A percentile compares a stretch with the other conserved stretches of the same genome.
Evolutionary conservation across 2,329 filamentous ascomycete species (phyloP).

Genomic region (Dactylonectria estremocensis): DNA sequence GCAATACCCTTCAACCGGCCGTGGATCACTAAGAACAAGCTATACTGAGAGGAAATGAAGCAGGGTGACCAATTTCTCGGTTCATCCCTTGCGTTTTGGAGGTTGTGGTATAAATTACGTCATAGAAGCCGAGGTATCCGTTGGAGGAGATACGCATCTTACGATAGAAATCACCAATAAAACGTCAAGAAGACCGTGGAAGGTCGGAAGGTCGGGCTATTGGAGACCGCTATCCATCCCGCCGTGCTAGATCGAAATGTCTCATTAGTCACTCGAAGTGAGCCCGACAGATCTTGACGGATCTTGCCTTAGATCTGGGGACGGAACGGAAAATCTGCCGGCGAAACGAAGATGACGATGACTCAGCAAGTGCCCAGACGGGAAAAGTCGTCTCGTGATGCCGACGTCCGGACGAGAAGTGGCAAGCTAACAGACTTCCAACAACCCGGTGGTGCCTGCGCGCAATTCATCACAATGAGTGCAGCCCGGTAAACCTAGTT

Average conservation of each 20-base stretch:
- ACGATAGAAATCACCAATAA: not conserved
- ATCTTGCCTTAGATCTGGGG: slow-evolving; percentile 21
- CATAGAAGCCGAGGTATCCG: not conserved
- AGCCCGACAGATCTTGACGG: slow-evolving; percentile 21
- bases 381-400: slow-evolving; percentile 49
- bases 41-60: not conserved
- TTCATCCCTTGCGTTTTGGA: not conserved
- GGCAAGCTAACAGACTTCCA: slow-evolving; percentile 46
- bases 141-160: too few relatives aligned
- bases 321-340: slow-evolving; percentile 43
- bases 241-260: not conserved
- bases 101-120: not conserved
- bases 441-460: slow-evolving; percentile 42
- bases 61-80: not conserved
- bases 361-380: slow-evolving; percentile 43
- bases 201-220: not conserved
- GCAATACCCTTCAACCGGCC: not conserved
- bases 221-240: slow-evolving; percentile 12
- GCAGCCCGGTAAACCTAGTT: slow-evolving; percentile 42
- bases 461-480: slow-evolving; percentile 49
- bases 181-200: not conserved
- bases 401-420: slow-evolving; percentile 48
- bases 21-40: not conserved
- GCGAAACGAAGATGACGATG: slow-evolving; percentile 44
- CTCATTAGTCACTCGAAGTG: not conserved